These are phyloP conservation scores for Penicillium oxalicum DNA, from an alignment of 2,329 filamentous ascomycete genomes.

Conservation along the genomic window DNA sequence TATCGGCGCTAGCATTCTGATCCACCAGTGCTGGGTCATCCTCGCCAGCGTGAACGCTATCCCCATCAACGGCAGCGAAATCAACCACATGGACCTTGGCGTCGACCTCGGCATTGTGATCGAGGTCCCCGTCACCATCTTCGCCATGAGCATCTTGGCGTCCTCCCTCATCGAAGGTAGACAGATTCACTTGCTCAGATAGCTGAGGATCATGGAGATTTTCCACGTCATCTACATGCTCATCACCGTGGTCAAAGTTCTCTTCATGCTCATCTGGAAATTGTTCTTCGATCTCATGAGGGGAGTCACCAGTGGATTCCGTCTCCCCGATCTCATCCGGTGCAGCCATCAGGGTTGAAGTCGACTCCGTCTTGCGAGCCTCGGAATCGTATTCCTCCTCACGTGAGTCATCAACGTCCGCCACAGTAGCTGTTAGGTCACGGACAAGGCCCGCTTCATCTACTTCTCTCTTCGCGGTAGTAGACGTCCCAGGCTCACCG, in stretches of 20 bases:
- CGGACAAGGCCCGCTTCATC: constrained; percentile 6
- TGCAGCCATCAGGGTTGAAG: constrained; percentile 21
- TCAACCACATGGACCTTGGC: constrained; percentile 10
- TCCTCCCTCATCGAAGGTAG: constrained; percentile 6
- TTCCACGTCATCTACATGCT: constrained; percentile 2
- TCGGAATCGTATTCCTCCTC: constrained; percentile 23
- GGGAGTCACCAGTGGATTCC: constrained; percentile 13
- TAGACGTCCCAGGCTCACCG: neutral
- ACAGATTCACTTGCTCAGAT: constrained; percentile 11
- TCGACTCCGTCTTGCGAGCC: constrained; percentile 26
- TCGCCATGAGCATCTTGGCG: constrained; percentile 7
- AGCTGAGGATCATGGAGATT: constrained; percentile 12
- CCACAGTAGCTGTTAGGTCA: constrained; percentile 3
- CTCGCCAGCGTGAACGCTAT: constrained; percentile 5
- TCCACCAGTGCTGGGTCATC: constrained; percentile 9
- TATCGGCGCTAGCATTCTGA: constrained; percentile 10
- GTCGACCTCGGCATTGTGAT: constrained; percentile 7
- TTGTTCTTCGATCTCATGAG: constrained; percentile 5
- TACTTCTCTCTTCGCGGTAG: constrained; percentile 3
- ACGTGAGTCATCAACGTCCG: constrained; percentile 6
- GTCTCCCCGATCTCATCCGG: constrained; percentile 12
- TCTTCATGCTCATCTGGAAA: constrained; percentile 8
- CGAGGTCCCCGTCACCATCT: constrained; percentile 6
- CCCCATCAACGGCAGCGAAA: constrained; percentile 6
- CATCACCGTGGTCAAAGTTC: constrained; percentile 9